Evolutionary conservation across 2,329 filamentous ascomycete genomes (phyloP).

Genomic region (Dothideomycetes sp.): DNA sequence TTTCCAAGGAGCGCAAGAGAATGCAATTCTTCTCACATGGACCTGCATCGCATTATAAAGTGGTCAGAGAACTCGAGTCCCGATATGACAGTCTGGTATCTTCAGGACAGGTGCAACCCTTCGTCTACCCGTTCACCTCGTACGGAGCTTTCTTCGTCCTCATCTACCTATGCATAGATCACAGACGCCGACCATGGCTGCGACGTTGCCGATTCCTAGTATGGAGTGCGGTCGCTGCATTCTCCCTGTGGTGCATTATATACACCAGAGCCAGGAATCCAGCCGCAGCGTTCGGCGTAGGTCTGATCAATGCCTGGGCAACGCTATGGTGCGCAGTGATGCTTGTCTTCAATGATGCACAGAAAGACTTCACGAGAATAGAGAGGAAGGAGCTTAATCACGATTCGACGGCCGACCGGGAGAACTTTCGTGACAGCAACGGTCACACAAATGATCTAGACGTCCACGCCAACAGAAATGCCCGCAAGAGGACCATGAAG

Average conservation of each 20-base stretch:
- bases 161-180: conserved; percentile 41
- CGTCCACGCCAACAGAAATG: neutral
- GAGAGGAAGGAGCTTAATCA: conserved; percentile 25
- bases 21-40: neutral
- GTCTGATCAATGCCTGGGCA: conserved; percentile 43
- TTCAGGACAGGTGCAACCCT: conserved; percentile 29
- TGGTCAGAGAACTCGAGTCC: conserved; percentile 14
- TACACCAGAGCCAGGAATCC: conserved; percentile 38
- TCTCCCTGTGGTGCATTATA: conserved; percentile 32
- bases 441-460: neutral
- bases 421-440: no score
- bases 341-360: conserved; percentile 44
- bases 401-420: no score
- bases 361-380: conserved; percentile 44
- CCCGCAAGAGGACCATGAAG: conserved; percentile 1
- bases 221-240: conserved; percentile 31
- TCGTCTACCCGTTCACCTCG: conserved; percentile 32
- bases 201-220: conserved; percentile 32
- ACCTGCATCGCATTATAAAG: conserved; percentile 8
- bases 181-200: conserved; percentile 27
- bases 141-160: conserved; percentile 31
- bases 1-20: no score
- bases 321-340: conserved; percentile 42
- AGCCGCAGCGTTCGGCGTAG: conserved; percentile 43
- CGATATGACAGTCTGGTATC: conserved; percentile 28